Evolutionary conservation across 108 stramenopile species (phyloP).

Genomic region (Chaetoceros tenuissimus): DNA sequence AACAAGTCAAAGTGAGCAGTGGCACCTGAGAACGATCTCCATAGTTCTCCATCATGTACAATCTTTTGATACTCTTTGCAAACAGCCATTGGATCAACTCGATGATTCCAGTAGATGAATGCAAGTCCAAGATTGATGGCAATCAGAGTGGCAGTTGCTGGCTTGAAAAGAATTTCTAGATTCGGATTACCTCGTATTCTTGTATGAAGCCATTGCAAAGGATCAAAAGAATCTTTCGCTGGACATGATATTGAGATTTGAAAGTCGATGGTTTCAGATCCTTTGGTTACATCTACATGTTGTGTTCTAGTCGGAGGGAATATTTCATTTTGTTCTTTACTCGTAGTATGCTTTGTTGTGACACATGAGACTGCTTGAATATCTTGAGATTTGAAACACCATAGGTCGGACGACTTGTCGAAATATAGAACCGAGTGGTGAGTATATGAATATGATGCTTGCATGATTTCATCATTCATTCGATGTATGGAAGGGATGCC

Average conservation of each 20-base stretch:
- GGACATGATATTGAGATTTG: not conserved
- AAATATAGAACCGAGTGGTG: too few relatives aligned
- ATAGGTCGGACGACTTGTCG: too few relatives aligned
- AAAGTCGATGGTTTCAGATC: not conserved
- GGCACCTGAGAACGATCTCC: slow-evolving; percentile 50
- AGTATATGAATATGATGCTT: too few relatives aligned
- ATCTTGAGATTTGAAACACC: too few relatives aligned
- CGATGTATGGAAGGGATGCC: too few relatives aligned
- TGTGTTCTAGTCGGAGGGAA: not conserved
- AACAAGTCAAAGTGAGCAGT: slow-evolving; percentile 76
- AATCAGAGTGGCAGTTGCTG: slow-evolving; percentile 36
- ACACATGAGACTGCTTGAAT: too few relatives aligned
- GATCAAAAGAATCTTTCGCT: not conserved
- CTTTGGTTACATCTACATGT: not conserved
- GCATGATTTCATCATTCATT: too few relatives aligned
- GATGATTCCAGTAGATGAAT: slow-evolving; percentile 57
- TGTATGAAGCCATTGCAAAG: slow-evolving; percentile 10
- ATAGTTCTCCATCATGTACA: slow-evolving; percentile 41
- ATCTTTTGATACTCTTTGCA: slow-evolving; percentile 33
- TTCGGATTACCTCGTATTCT: slow-evolving; percentile 26
- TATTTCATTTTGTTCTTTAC: too few relatives aligned
- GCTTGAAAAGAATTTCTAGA: slow-evolving; percentile 21
- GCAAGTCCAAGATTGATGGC: slow-evolving; percentile 44
- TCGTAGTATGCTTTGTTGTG: too few relatives aligned
- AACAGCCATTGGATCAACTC: slow-evolving; percentile 32